phyloP scores from a whole-genome alignment of 805 yeast species.

The Saccharomyces eubayanus region DNA sequence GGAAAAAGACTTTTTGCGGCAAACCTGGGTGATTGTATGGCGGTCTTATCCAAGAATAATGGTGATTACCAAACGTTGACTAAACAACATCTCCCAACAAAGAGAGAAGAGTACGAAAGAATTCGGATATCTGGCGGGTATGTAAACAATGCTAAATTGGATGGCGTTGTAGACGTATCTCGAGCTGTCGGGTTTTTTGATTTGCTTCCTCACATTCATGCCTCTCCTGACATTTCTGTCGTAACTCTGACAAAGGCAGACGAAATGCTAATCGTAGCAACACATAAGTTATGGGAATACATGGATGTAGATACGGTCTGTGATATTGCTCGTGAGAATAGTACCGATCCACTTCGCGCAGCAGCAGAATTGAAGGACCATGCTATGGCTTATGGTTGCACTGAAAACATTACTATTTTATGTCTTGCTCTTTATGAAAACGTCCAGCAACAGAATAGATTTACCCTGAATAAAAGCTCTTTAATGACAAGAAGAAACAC shows the following conservation, averaged over 20 bases:
- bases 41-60: constrained; percentile 65
- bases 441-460: constrained; percentile 28
- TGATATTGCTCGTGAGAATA: constrained; percentile 77
- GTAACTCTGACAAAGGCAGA: constrained; percentile 57
- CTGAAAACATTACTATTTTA: constrained; percentile 69
- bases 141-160: constrained; percentile 78
- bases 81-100: constrained; percentile 76
- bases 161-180: constrained; percentile 74
- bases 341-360: constrained; percentile 77
- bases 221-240: constrained; percentile 73
- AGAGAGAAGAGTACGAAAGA: constrained; percentile 68
- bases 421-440: constrained; percentile 61
- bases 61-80: constrained; percentile 75
- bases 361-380: constrained; percentile 90
- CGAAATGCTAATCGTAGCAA: constrained; percentile 78
- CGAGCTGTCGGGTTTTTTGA: constrained; percentile 89
- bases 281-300: constrained; percentile 77
- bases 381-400: constrained; percentile 86
- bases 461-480: constrained; percentile 32
- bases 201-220: constrained; percentile 77
- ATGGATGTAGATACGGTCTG: constrained; percentile 80
- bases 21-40: constrained; percentile 85
- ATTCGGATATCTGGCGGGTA: constrained; percentile 88
- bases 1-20: constrained; percentile 70
- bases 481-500: constrained; percentile 42